Evolutionary conservation across 169 alveolate genomes (phyloP).

Genomic region (Eimeria tenella): DNA sequence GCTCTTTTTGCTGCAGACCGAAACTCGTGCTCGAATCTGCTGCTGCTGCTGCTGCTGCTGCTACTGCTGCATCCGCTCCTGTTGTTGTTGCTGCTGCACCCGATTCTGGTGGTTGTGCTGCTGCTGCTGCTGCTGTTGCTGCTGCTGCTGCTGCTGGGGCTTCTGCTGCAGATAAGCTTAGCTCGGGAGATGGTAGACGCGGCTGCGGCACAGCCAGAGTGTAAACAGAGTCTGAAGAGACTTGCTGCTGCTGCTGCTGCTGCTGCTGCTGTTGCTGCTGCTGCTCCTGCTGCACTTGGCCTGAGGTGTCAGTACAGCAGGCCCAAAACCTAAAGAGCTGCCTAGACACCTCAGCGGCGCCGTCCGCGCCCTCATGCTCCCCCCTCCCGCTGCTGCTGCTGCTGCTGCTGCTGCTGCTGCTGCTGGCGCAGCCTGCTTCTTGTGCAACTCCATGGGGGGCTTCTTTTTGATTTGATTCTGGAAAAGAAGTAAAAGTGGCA

Average conservation of each 20-base stretch:
- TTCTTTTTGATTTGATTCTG: not conserved
- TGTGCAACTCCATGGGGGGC: not conserved
- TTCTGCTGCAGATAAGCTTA: not conserved
- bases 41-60: not conserved
- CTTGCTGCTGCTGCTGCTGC: not conserved
- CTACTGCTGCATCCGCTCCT: not conserved
- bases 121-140: not conserved
- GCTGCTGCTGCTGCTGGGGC: constrained; percentile 15
- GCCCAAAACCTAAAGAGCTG: constrained; percentile 22
- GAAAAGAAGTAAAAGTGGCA: not conserved
- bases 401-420: constrained; percentile 28
- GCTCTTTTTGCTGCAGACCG: not conserved
- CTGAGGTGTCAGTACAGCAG: not conserved
- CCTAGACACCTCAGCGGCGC: constrained; percentile 17
- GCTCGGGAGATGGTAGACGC: not conserved
- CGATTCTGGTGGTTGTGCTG: not conserved
- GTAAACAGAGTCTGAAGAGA: not conserved
- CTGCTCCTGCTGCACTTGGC: not conserved
- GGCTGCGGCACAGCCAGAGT: not conserved
- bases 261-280: no score
- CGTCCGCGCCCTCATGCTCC: not conserved
- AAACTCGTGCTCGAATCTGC: not conserved
- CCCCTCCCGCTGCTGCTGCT: not conserved
- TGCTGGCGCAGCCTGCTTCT: not conserved
- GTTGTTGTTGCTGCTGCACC: not conserved